Evolutionary conservation across 768 basidiomycete species (phyloP).

Genomic region (Collybia nuda): DNA sequence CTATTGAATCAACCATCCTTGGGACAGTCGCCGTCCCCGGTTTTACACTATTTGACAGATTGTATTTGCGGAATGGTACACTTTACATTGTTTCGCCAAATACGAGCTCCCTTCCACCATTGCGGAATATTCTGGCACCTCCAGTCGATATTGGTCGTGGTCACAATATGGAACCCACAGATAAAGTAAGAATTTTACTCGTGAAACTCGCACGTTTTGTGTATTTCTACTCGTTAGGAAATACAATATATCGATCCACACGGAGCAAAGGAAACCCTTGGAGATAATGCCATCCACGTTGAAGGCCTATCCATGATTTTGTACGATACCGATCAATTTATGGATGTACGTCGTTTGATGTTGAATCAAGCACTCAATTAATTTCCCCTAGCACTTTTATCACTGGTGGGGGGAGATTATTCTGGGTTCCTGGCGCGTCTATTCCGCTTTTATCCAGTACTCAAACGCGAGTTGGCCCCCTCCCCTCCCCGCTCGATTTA

Average conservation of each 20-base stretch:
- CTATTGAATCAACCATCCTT: conserved; percentile 26
- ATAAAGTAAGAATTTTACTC: conserved; percentile 15
- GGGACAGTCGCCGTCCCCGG: conserved; percentile 49
- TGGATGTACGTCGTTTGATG: conserved; percentile 12
- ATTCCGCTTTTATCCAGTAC: conserved; percentile 9
- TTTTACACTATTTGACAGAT: conserved; percentile 71
- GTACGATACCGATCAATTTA: conserved; percentile 22
- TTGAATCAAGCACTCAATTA: background rate
- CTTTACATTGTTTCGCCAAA: conserved; percentile 61
- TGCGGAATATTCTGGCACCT: conserved; percentile 37
- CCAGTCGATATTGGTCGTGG: conserved; percentile 23
- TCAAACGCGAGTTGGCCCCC: background rate
- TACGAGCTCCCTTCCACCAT: conserved; percentile 39
- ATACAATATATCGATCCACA: conserved; percentile 14
- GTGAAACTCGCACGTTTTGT: background rate
- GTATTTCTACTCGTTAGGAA: conserved; percentile 8
- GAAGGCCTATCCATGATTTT: conserved; percentile 17
- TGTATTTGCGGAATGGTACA: conserved; percentile 77
- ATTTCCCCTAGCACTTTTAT: conserved; percentile 16
- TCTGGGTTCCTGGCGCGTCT: conserved; percentile 21
- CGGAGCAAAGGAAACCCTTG: conserved; percentile 15
- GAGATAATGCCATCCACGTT: conserved; percentile 12
- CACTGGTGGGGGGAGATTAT: conserved; percentile 28
- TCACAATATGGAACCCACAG: conserved; percentile 25
- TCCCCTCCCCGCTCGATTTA: conserved; percentile 16